Evolutionary conservation across 2,329 filamentous ascomycete species (phyloP).

Genomic region (Uncinocarpus reesii): DNA sequence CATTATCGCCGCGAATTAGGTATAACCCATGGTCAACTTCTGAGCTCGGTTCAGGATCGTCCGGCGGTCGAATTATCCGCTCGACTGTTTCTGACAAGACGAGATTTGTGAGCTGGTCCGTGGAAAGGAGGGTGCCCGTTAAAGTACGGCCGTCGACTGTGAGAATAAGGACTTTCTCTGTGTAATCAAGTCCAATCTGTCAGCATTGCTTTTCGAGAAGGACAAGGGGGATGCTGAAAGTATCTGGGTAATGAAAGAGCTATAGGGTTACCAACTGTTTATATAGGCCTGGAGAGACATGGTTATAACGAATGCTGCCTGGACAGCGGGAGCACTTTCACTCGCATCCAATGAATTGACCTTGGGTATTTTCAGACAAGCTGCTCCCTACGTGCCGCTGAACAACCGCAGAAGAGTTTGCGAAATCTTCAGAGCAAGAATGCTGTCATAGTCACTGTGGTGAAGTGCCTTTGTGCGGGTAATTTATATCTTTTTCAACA

Average conservation of each 20-base stretch:
- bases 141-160: conserved; percentile 86
- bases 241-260: background rate
- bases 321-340: too few species aligned
- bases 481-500: background rate
- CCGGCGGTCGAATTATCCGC: conserved; percentile 75
- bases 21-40: conserved; percentile 80
- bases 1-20: conserved; percentile 86
- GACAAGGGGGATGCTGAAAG: too few species aligned
- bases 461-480: too few species aligned
- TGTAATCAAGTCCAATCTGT: background rate
- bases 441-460: background rate
- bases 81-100: conserved; percentile 76
- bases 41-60: conserved; percentile 70
- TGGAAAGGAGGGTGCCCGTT: conserved; percentile 70
- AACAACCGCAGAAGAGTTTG: background rate
- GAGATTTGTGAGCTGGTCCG: conserved; percentile 86
- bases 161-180: conserved; percentile 84
- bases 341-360: background rate
- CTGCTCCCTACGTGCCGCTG: too few species aligned
- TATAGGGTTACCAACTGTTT: conserved; percentile 34
- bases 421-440: background rate
- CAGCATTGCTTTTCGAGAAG: background rate
- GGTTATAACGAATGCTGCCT: conserved; percentile 2
- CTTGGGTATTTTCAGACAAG: too few species aligned
- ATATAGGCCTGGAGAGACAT: conserved; percentile 48